Base-by-base conservation (phyloP, 2,329 filamentous ascomycete genomes). In the Hypoxylon sp. region DNA sequence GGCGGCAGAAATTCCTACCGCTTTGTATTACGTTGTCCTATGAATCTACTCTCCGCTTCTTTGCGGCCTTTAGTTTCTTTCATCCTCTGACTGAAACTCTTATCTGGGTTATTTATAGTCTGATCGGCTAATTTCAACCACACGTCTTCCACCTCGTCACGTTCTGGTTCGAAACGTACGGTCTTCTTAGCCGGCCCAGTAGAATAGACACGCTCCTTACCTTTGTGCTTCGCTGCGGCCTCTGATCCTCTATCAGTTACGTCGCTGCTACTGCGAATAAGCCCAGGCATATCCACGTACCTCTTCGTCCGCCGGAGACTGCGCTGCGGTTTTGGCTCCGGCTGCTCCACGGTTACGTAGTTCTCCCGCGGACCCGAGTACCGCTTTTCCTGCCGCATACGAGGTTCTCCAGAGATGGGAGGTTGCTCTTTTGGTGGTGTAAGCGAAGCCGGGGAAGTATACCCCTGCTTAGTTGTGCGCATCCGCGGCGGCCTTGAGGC, bases 81-180 rank as follows among this genome's bases (percentile, higher is more conserved):
- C 25, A 58, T 54, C 44, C 60, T 69, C 35, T 49, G 49, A 17
- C 49, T 13, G 33, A 30, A 35, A 2, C 1, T 31, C 46, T 54
- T 56, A 49, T 61, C 65, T 61, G 31, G 31, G 14, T 20, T 10
- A 35, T 33, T 46, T 22, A 46, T 30, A 20, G 66, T 44, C 6
- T 40, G 61, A 17, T 69, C 69, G 20, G 72, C 69, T 30, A 74
- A 37, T 40, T 44, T 40, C 11, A 72, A 56, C 74, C 74, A 76
- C 5, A 75, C 62, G 31, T 76, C 74, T 25, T 67, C 64, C 8
- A 62, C 35, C 2, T 60, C 48, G 2, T 69, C 58, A 2, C 7
- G 50, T 22, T 53, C 40, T 20, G 11, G 20, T 44, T n/a, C 10
- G 11, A 6, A 14, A 31, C 27, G 20, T 31, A 27, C 20, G 48